phyloP scores from a whole-genome alignment of 2,329 filamentous ascomycete species.

The Colletotrichum chlorophyti region DNA sequence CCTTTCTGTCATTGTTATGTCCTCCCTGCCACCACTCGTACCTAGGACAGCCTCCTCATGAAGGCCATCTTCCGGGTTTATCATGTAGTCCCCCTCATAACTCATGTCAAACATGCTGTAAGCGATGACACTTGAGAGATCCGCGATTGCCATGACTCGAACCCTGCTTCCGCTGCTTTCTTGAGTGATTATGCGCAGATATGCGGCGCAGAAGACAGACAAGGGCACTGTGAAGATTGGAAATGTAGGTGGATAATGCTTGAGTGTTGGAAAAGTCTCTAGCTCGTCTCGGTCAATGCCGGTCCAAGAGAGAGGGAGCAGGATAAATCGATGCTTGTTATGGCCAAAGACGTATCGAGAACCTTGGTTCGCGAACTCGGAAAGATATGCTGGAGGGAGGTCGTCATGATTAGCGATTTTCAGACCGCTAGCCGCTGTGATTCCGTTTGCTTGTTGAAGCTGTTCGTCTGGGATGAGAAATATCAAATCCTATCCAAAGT shows the following conservation, averaged over 20 bases:
- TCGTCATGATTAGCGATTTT: neutral
- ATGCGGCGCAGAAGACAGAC: neutral
- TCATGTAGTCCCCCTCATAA: neutral
- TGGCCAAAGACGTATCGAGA: neutral
- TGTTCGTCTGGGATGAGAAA: conserved; percentile 7
- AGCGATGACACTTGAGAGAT: neutral
- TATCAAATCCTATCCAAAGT: neutral
- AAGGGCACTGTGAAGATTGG: neutral
- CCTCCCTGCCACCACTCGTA: neutral
- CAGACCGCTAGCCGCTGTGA: neutral
- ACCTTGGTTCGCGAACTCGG: conserved; percentile 1
- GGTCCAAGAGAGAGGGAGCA: neutral
- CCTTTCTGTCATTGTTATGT: neutral
- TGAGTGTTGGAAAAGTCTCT: neutral
- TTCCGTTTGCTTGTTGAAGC: neutral
- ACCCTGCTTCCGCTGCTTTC: neutral
- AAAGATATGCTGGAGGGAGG: neutral
- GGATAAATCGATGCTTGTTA: neutral
- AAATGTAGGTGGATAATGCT: neutral
- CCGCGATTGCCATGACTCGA: neutral
- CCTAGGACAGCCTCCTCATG: neutral
- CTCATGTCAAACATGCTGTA: conserved; percentile 7
- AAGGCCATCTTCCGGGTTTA: neutral
- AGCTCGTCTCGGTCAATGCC: conserved; percentile 4
- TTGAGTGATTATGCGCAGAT: neutral